These are phyloP conservation scores for Colletotrichum cordylinicola DNA, from an alignment of 2,329 filamentous ascomycete species.

Conservation along the genomic window DNA sequence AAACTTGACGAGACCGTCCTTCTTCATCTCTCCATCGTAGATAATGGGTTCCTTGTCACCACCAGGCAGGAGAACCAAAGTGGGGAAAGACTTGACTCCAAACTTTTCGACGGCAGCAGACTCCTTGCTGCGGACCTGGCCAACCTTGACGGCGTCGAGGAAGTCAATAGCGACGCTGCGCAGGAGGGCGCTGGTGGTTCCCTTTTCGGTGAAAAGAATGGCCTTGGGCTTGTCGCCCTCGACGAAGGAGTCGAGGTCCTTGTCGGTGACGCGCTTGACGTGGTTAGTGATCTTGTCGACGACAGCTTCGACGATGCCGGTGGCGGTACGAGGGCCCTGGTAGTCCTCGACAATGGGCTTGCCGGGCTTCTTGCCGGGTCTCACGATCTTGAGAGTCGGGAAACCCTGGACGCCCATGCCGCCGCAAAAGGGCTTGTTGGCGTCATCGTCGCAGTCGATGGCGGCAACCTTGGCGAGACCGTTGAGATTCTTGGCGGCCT, in stretches of 20 bases:
- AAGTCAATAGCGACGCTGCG: constrained; percentile 92
- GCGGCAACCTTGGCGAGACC: constrained; percentile 94
- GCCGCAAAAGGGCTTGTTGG: constrained; percentile 88
- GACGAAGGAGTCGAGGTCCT: constrained; percentile 79
- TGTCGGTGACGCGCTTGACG: constrained; percentile 81
- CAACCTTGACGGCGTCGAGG: constrained; percentile 78
- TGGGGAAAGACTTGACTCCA: constrained; percentile 78
- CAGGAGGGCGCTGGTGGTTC: constrained; percentile 81
- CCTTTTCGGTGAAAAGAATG: constrained; percentile 93
- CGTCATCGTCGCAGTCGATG: constrained; percentile 91
- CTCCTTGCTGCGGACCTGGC: constrained; percentile 86
- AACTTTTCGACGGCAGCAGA: constrained; percentile 74
- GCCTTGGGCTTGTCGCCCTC: constrained; percentile 77
- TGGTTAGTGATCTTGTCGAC: constrained; percentile 90
- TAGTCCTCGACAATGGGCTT: constrained; percentile 91
- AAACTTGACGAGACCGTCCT: constrained; percentile 81
- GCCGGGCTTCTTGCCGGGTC: constrained; percentile 77
- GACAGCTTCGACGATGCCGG: constrained; percentile 85
- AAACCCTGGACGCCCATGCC: constrained; percentile 91
- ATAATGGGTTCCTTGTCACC: constrained; percentile 70
- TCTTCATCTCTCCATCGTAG: constrained; percentile 86
- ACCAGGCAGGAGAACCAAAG: constrained; percentile 79
- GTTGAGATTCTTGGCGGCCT: constrained; percentile 86
- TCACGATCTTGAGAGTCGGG: constrained; percentile 93
- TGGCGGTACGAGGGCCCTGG: constrained; percentile 81